Base-by-base conservation (phyloP, 1,139 yeast genomes). In the Yamadazyma triangularis region DNA sequence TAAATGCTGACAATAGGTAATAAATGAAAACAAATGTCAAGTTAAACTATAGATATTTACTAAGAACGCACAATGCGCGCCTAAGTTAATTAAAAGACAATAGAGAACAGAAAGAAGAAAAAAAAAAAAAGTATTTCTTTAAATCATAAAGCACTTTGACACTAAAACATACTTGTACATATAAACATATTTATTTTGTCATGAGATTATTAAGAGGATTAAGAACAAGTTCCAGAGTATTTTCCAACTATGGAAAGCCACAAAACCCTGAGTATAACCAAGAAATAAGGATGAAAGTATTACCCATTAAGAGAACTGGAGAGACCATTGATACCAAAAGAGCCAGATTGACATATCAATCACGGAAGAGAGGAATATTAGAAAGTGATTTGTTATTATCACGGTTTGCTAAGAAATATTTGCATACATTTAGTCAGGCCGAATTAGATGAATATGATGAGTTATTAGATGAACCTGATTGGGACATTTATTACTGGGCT, bases 401-500 rank as follows among this genome's bases (percentile, higher is more conserved):
- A 13, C 73, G 89, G 38, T 93, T 89, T 60, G 95, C 97, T 21
- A 79, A 87, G 48, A 73, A 73, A 50, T 74, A 84, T 48, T 65
- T 91, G 45, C 57, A 70, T 24, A 48, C 54, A 1, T 73, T 91
- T 67, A 64, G 69, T n/a, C 58, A 65, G 40, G 81, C 68, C 33
- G 84, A 87, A 56, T 64, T 93, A 41, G 82, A 79, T 33, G 97
- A 91, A 58, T 91, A 86, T 56, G 97, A 91, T 51, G 57, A 70
- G 42, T 62, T 91, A 36, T 69, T 91, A 52, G 95, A 93, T 55
- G 95, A 89, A 58, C 77, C 91, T 11, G 99, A 91, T 56, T 93
- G 98, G 98, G 98, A 91, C 54, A 89, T 91, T 41, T 93, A 87
- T 58, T 91, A 91, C 62, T 91, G 98, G 97, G 96, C 95, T 15